These are phyloP conservation scores for Cutaneotrichosporon cutaneum DNA, from an alignment of 1,284 basidiomycete species.

Conservation along the genomic window DNA sequence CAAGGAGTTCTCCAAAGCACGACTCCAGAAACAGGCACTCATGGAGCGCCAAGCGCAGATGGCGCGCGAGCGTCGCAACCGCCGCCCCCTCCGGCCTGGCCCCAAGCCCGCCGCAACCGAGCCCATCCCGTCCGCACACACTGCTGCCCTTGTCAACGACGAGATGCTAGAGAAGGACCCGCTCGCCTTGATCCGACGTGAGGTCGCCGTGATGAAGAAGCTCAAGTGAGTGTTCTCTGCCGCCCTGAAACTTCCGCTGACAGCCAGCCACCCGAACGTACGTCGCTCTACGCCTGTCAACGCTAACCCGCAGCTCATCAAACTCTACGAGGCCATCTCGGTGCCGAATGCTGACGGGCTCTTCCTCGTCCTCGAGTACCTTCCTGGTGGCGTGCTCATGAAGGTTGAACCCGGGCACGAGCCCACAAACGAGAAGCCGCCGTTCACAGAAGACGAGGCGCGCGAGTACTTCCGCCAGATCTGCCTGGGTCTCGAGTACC, in stretches of 20 bases:
- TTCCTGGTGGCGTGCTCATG: constrained; percentile 57
- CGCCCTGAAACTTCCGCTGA: background rate
- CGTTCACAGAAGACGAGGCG: constrained; percentile 35
- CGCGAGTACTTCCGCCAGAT: constrained; percentile 59
- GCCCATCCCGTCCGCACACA: background rate
- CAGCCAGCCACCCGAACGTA: constrained; percentile 50
- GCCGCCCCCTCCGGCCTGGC: constrained; percentile 8
- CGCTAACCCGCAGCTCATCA: constrained; percentile 53
- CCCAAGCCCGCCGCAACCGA: background rate
- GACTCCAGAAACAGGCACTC: constrained; percentile 44
- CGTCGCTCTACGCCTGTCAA: constrained; percentile 14
- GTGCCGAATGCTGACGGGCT: constrained; percentile 57
- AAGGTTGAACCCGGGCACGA: constrained; percentile 50
- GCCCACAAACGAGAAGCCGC: constrained; percentile 44
- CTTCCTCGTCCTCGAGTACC: constrained; percentile 58
- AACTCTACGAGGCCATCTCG: constrained; percentile 59
- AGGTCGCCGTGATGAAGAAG: constrained; percentile 56
- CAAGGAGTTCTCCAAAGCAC: constrained; percentile 54
- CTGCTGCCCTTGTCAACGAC: constrained; percentile 4
- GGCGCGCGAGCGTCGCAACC: constrained; percentile 18
- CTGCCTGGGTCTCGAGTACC: constrained; percentile 57
- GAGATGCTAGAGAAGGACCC: constrained; percentile 35
- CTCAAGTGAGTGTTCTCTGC: constrained; percentile 45
- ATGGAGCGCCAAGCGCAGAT: constrained; percentile 34
- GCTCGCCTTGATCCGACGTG: constrained; percentile 49